A percentile compares a stretch with the other conserved stretches of the same genome.
These are phyloP conservation scores for Fusarium neocosmosporiellum DNA, from an alignment of 2,329 filamentous ascomycete genomes.

Conservation along the genomic window DNA sequence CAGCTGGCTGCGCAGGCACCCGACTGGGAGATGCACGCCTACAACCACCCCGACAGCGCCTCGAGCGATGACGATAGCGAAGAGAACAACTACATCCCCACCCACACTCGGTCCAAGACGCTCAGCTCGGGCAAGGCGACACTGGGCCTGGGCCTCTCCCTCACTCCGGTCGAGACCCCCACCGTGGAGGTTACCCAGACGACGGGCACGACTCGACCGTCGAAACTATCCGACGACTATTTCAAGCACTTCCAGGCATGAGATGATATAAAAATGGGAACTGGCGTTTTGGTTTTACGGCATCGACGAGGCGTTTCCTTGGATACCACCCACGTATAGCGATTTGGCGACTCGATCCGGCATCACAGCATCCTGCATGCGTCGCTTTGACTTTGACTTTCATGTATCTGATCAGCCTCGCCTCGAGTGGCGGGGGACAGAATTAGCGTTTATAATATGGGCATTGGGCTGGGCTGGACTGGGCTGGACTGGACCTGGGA, in stretches of 20 bases:
- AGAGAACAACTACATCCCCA: slow-evolving; percentile 43
- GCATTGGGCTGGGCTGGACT: neutral
- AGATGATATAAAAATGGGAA: slow-evolving; percentile 25
- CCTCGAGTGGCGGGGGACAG: slow-evolving; percentile 6
- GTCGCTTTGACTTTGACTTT: slow-evolving; percentile 23
- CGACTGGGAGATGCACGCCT: slow-evolving; percentile 42
- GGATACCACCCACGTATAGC: slow-evolving; percentile 38
- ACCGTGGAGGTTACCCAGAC: slow-evolving; percentile 21
- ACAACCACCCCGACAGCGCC: slow-evolving; percentile 46
- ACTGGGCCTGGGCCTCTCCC: slow-evolving; percentile 39
- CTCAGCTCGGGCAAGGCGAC: slow-evolving; percentile 39
- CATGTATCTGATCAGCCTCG: slow-evolving; percentile 6
- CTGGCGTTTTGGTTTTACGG: slow-evolving; percentile 35
- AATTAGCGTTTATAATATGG: slow-evolving; percentile 27
- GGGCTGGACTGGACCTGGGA: neutral
- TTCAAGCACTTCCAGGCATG: slow-evolving; percentile 40
- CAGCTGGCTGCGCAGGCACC: slow-evolving; percentile 62
- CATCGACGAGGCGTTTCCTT: slow-evolving; percentile 35
- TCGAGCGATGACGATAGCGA: slow-evolving; percentile 44
- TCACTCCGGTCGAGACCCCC: slow-evolving; percentile 43
- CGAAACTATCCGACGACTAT: slow-evolving; percentile 36
- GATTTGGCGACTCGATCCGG: slow-evolving; percentile 38
- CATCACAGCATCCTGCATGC: slow-evolving; percentile 27
- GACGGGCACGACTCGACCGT: slow-evolving; percentile 36
- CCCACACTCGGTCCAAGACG: slow-evolving; percentile 52